A percentile compares a stretch with the other conserved stretches of the same genome.
phyloP scores from a whole-genome alignment of 805 yeast genomes.

The Nakazawaea pomicola region DNA sequence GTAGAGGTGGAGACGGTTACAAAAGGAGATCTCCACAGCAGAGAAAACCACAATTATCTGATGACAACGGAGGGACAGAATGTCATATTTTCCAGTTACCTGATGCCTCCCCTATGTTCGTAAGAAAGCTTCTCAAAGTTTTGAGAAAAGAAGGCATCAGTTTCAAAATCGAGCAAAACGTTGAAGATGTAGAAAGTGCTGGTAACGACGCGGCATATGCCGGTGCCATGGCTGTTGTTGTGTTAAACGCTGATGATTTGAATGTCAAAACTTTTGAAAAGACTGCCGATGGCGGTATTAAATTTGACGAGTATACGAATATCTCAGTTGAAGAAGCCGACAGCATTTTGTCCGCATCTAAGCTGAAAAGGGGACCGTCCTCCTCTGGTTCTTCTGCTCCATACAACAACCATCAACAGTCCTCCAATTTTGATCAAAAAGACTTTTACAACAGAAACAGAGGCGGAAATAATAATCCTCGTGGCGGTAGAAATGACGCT shows the following conservation, averaged over 20 bases:
- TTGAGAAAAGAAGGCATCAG: conserved; percentile 33
- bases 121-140: conserved; percentile 32
- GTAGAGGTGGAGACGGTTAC: conserved; percentile 7
- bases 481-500: neutral
- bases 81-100: conserved; percentile 37
- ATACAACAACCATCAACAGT: no score
- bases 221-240: conserved; percentile 68
- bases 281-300: conserved; percentile 64
- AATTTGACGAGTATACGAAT: conserved; percentile 77
- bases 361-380: conserved; percentile 30
- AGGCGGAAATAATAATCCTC: conserved; percentile 1
- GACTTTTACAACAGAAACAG: conserved; percentile 11
- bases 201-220: conserved; percentile 72
- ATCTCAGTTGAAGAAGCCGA: conserved; percentile 66
- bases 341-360: conserved; percentile 38
- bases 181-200: conserved; percentile 23
- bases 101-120: conserved; percentile 33
- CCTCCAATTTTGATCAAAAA: conserved; percentile 11
- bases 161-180: conserved; percentile 21
- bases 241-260: conserved; percentile 53
- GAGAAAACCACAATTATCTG: conserved; percentile 16
- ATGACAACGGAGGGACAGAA: conserved; percentile 24
- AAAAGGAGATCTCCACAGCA: conserved; percentile 16
- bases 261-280: conserved; percentile 72
- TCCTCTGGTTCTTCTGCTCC: conserved; percentile 7